Evolutionary conservation across 2,329 filamentous ascomycete genomes (phyloP).

Genomic region (Hypoxylon sp.): DNA sequence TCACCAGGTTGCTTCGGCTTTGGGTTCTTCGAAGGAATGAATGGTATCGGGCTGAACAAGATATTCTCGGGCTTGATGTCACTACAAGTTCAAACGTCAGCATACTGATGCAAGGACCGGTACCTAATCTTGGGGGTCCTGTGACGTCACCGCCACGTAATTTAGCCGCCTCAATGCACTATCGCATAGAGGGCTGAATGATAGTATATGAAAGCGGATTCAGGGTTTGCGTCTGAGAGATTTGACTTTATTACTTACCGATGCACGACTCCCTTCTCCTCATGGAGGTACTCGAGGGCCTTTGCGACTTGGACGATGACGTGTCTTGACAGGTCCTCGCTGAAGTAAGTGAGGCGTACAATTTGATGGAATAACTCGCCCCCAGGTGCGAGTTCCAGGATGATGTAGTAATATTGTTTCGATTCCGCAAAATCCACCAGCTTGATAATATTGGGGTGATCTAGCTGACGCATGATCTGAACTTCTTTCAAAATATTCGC

Average conservation of each 20-base stretch:
- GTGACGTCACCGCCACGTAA: slow-evolving; percentile 38
- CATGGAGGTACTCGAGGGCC: slow-evolving; percentile 92
- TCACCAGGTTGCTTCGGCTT: slow-evolving; percentile 89
- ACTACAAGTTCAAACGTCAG: slow-evolving; percentile 63
- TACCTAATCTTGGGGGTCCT: slow-evolving; percentile 6
- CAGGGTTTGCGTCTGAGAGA: slow-evolving; percentile 13
- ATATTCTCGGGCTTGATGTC: slow-evolving; percentile 99
- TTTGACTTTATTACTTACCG: slow-evolving; percentile 73
- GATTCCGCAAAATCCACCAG: slow-evolving; percentile 95
- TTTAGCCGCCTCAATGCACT: slow-evolving; percentile 48
- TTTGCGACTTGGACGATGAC: slow-evolving; percentile 97
- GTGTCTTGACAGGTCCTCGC: slow-evolving; percentile 93
- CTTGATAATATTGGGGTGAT: slow-evolving; percentile 96
- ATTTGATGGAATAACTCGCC: slow-evolving; percentile 99
- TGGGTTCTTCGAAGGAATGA: slow-evolving; percentile 83
- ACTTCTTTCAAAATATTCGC: slow-evolving; percentile 99
- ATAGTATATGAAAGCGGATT: slow-evolving; percentile 11
- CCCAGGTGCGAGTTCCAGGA: slow-evolving; percentile 93
- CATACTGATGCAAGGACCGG: slow-evolving; percentile 20
- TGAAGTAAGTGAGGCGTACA: slow-evolving; percentile 97
- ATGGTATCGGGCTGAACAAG: slow-evolving; percentile 88
- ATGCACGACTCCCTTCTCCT: slow-evolving; percentile 95
- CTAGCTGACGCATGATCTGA: slow-evolving; percentile 96
- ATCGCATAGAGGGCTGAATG: slow-evolving; percentile 9
- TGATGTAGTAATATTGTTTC: slow-evolving; percentile 95